Conservation (phyloP, 1,139 yeast genomes). For the Taphrina flavorubra region DNA sequence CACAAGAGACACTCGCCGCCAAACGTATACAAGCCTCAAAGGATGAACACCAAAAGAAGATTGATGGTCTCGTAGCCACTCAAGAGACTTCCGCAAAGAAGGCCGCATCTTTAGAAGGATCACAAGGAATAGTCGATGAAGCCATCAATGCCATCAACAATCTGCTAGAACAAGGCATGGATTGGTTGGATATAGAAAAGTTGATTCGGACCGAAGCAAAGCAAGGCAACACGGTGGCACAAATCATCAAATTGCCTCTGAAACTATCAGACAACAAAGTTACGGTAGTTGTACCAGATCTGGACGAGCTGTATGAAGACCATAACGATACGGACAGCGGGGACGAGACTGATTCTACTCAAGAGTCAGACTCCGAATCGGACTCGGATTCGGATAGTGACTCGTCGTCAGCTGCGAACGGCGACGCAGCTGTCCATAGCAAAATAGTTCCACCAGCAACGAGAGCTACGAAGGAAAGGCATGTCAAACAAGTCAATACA, state of each 20-base stretch:
- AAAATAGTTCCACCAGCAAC: constrained; percentile 45
- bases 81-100: constrained; percentile 69
- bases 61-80: constrained; percentile 67
- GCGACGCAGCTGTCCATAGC: constrained; percentile 48
- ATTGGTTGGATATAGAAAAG: constrained; percentile 88
- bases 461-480: not conserved
- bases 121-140: constrained; percentile 73
- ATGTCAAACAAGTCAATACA: constrained; percentile 45
- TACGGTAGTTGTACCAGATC: constrained; percentile 63
- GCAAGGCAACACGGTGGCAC: constrained; percentile 69
- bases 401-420: constrained; percentile 26
- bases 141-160: constrained; percentile 72
- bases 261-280: constrained; percentile 74
- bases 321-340: constrained; percentile 51
- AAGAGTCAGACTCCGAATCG: constrained; percentile 51
- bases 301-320: constrained; percentile 53
- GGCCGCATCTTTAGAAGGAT: constrained; percentile 74
- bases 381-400: constrained; percentile 52
- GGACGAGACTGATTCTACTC: constrained; percentile 49
- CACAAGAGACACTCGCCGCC: constrained; percentile 74
- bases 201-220: constrained; percentile 71
- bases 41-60: constrained; percentile 72
- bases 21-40: constrained; percentile 76
- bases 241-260: constrained; percentile 68
- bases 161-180: constrained; percentile 83